These are phyloP conservation scores for Saccharomycodes ludwigii DNA, from an alignment of 805 yeast species.

Conservation along the genomic window DNA sequence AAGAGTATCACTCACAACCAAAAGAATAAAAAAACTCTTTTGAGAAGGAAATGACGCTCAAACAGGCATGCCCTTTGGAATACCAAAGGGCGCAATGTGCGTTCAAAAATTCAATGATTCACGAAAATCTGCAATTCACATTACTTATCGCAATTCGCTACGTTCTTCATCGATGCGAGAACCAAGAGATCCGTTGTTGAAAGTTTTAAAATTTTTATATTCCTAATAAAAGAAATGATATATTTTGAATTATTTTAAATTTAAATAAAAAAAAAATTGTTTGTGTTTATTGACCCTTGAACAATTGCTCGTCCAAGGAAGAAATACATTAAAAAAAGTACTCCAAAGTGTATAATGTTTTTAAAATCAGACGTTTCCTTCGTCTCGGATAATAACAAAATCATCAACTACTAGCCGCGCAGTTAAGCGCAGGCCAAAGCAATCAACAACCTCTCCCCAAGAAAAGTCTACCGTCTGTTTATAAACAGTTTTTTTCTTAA, in stretches of 20 bases:
- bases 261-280: slow-evolving; percentile 9
- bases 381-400: not conserved
- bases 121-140: slow-evolving; percentile 27
- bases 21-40: slow-evolving; percentile 18
- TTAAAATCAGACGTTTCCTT: slow-evolving; percentile 7
- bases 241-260: slow-evolving; percentile 9
- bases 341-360: slow-evolving; percentile 14
- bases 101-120: slow-evolving; percentile 35
- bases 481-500: slow-evolving; percentile 15
- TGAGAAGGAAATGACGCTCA: slow-evolving; percentile 30
- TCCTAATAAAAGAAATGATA: slow-evolving; percentile 12
- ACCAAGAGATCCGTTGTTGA: slow-evolving; percentile 33
- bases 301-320: slow-evolving; percentile 9
- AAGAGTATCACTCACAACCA: slow-evolving; percentile 25
- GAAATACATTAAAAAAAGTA: slow-evolving; percentile 10
- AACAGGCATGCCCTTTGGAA: slow-evolving; percentile 28
- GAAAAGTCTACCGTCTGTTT: slow-evolving; percentile 4
- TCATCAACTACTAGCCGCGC: slow-evolving; percentile 15
- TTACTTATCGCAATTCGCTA: slow-evolving; percentile 33
- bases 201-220: slow-evolving; percentile 23
- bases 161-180: slow-evolving; percentile 35
- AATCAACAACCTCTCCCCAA: slow-evolving; percentile 1
- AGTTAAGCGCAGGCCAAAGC: slow-evolving; percentile 19
- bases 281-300: slow-evolving; percentile 13
- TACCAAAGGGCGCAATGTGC: slow-evolving; percentile 34